Conservation (phyloP, 805 yeast genomes). For the Suhomyces sp. region DNA sequence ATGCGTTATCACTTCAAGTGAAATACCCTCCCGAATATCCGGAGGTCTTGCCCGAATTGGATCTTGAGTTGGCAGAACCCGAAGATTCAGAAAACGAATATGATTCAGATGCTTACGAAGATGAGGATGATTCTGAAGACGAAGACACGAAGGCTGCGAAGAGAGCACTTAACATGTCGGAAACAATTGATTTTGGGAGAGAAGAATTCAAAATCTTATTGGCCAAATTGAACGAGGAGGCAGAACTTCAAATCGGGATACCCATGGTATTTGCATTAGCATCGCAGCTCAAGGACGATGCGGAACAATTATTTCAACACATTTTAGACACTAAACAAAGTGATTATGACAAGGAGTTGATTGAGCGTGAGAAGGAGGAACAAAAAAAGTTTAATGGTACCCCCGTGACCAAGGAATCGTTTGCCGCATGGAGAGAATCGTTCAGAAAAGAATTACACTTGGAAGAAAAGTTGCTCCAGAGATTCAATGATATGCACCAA, state of each 20-base stretch:
- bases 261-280: conserved; percentile 85
- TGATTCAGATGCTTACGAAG: conserved; percentile 36
- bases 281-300: conserved; percentile 75
- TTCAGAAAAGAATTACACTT: conserved; percentile 75
- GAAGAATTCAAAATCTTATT: conserved; percentile 45
- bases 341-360: conserved; percentile 55
- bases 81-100: conserved; percentile 23
- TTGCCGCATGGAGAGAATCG: conserved; percentile 63
- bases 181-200: conserved; percentile 52
- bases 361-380: conserved; percentile 73
- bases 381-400: conserved; percentile 92
- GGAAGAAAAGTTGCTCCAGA: conserved; percentile 54
- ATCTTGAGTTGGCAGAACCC: conserved; percentile 33
- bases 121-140: conserved; percentile 37
- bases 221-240: conserved; percentile 51
- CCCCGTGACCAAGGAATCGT: conserved; percentile 78
- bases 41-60: conserved; percentile 66
- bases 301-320: conserved; percentile 65
- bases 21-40: conserved; percentile 80
- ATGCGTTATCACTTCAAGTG: conserved; percentile 58
- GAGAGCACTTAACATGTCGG: conserved; percentile 54
- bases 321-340: conserved; percentile 56
- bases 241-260: conserved; percentile 81
- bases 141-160: conserved; percentile 22
- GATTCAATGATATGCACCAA: conserved; percentile 58